Conservation (phyloP, 345 rosid species). For the Aurinia saxatilis region DNA sequence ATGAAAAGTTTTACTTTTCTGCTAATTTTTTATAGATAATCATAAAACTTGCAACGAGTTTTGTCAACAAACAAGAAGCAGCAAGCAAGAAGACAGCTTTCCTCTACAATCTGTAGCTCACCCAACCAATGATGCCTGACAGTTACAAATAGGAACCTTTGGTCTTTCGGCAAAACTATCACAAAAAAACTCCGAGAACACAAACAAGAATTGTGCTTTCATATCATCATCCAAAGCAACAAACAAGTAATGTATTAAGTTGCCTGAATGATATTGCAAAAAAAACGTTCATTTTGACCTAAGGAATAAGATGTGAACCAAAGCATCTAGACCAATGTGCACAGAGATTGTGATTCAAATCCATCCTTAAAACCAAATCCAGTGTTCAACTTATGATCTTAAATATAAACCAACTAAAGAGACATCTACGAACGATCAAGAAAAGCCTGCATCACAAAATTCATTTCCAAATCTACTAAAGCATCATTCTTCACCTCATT, state of each 20-base stretch:
- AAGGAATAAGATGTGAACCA: neutral
- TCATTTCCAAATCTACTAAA: neutral
- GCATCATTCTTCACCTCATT: constrained; percentile 8
- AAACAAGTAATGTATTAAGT: neutral
- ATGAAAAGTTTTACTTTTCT: too few relatives aligned
- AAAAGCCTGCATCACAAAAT: neutral
- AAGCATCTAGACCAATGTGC: neutral
- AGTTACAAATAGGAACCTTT: too few relatives aligned
- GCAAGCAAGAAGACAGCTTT: too few relatives aligned
- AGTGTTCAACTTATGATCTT: neutral
- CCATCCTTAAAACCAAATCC: neutral
- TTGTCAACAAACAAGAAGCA: too few relatives aligned
- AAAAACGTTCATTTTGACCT: neutral
- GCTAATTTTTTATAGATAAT: too few relatives aligned
- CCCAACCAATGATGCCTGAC: too few relatives aligned
- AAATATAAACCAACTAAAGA: constrained; percentile 15
- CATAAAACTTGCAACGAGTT: too few relatives aligned
- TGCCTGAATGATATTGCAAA: too few relatives aligned
- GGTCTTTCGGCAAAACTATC: neutral
- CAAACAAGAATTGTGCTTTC: neutral
- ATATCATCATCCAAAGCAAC: neutral
- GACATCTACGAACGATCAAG: neutral
- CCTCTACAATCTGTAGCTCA: too few relatives aligned
- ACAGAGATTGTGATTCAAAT: neutral
- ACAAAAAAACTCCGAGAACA: neutral